Evolutionary conservation across 140 eudicot genomes (phyloP), one percentile per base, ranked within the genome.

Genomic region (Erigeron philadelphicus): DNA sequence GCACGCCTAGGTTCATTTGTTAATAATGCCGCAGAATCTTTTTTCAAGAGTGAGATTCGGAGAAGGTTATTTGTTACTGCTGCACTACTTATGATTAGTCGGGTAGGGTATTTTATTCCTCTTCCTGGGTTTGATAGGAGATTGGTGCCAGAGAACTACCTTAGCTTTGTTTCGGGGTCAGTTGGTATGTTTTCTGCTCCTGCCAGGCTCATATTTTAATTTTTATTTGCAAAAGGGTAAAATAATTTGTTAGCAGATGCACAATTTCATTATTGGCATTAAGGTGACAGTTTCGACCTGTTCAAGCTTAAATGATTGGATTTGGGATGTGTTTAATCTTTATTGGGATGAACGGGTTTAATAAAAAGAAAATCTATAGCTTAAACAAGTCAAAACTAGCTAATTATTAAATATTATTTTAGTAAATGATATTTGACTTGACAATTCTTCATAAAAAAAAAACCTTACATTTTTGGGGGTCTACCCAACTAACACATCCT

Each of bases 41-140:
- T 89, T 80, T 93, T 93, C 76, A 89, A 93, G 82, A 93, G 98
- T 68, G 98, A 93, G 83, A 93, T 93, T 57, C 79, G 98, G 8
- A 82, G 96, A 67, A 87, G 98, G 77, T 69, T 93, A 71, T 89
- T 84, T 79, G 82, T 93, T 71, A 93, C 98, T 6, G 96, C 95
- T 78, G 75, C 85, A 0, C 73, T 93, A 66, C 78, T 93, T 69
- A 84, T 89, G 52, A 79, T 86, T 38, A 93, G 98, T 75, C 96
- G 98, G 46, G 77, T 85, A 19, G 98, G 98, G 23, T 93, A 93
- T 68, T 93, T 86, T 71, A 89, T 93, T 80, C 98, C 96, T 61
- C 81, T 93, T 12, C 98, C 98, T 1, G 98, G 98, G 6, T 93
- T 89, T 58, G 95, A 93, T 80, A 82, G 98, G 81, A 85, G 95